Evolutionary conservation across 1,284 basidiomycete genomes (phyloP).

Genomic region (Lignosus rhinocerotis): DNA sequence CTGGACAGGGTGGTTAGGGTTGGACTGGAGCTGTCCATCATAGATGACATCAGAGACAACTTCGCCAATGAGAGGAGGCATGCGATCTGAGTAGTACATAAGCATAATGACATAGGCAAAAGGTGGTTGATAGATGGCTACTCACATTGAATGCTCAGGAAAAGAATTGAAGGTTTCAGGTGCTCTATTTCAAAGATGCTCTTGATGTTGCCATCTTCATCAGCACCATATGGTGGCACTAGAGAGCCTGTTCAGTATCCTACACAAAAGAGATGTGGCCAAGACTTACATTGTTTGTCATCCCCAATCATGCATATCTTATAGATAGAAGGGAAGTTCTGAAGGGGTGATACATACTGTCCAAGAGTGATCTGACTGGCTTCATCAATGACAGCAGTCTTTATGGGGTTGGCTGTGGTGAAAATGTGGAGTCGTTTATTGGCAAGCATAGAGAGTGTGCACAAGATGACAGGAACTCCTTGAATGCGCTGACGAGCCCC

Average conservation of each 20-base stretch:
- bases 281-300: constrained; percentile 64
- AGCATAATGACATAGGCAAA: constrained; percentile 2
- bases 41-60: constrained; percentile 71
- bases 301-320: constrained; percentile 78
- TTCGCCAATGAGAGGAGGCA: constrained; percentile 74
- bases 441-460: constrained; percentile 74
- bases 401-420: constrained; percentile 32
- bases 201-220: constrained; percentile 38
- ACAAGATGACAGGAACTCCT: constrained; percentile 59
- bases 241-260: background rate
- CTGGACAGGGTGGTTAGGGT: constrained; percentile 35
- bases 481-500: constrained; percentile 28
- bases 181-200: constrained; percentile 49
- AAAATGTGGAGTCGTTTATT: constrained; percentile 36
- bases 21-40: constrained; percentile 43
- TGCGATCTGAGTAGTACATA: constrained; percentile 53
- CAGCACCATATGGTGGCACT: constrained; percentile 54
- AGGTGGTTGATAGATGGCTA: background rate
- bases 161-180: constrained; percentile 33
- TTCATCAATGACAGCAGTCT: constrained; percentile 44
- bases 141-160: constrained; percentile 48
- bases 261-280: background rate
- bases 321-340: constrained; percentile 43
- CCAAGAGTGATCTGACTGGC: constrained; percentile 48
- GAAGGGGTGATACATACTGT: constrained; percentile 56